phyloP scores from a whole-genome alignment of 2,329 filamentous ascomycete species.

The Corinectria fuckeliana region DNA sequence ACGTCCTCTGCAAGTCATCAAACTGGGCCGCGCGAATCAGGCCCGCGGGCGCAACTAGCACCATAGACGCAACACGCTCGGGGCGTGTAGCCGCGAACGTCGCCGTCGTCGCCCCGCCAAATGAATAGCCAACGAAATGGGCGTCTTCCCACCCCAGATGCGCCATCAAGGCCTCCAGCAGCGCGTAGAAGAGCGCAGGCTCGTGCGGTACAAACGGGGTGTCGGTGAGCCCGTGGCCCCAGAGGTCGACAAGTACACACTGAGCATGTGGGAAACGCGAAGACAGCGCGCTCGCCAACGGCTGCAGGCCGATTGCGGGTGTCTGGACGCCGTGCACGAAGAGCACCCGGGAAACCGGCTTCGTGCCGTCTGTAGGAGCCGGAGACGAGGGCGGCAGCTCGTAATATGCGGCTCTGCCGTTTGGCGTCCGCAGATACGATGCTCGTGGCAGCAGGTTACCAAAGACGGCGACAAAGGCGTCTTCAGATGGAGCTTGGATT shows the following conservation, averaged over 20 bases:
- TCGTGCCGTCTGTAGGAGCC: fast-evolving
- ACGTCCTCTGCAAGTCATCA: slow-evolving; percentile 29
- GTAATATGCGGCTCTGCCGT: slow-evolving; percentile 51
- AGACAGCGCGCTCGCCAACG: slow-evolving; percentile 47
- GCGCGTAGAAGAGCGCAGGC: slow-evolving; percentile 48
- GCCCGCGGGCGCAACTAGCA: slow-evolving; percentile 56
- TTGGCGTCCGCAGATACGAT: slow-evolving; percentile 40
- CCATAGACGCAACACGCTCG: slow-evolving; percentile 43
- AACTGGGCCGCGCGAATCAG: slow-evolving; percentile 43
- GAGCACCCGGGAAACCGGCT: slow-evolving; percentile 42
- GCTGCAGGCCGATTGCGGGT: slow-evolving; percentile 54
- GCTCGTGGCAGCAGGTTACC: slow-evolving; percentile 48
- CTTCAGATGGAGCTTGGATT: slow-evolving; percentile 46
- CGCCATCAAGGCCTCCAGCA: slow-evolving; percentile 49
- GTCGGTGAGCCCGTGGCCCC: slow-evolving; percentile 60
- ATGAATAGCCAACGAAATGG: slow-evolving; percentile 58
- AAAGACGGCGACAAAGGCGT: slow-evolving; percentile 45
- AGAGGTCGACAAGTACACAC: slow-evolving; percentile 55
- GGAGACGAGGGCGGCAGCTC: slow-evolving; percentile 33
- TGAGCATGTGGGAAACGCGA: slow-evolving; percentile 44
- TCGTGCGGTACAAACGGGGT: slow-evolving; percentile 53
- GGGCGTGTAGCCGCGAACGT: slow-evolving; percentile 44
- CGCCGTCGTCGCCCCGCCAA: slow-evolving; percentile 50
- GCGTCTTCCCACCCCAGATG: slow-evolving; percentile 49
- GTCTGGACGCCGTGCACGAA: slow-evolving; percentile 60